phyloP scores from a whole-genome alignment of 176 grass and related monocot species.

The Chrysopogon serrulatus region DNA sequence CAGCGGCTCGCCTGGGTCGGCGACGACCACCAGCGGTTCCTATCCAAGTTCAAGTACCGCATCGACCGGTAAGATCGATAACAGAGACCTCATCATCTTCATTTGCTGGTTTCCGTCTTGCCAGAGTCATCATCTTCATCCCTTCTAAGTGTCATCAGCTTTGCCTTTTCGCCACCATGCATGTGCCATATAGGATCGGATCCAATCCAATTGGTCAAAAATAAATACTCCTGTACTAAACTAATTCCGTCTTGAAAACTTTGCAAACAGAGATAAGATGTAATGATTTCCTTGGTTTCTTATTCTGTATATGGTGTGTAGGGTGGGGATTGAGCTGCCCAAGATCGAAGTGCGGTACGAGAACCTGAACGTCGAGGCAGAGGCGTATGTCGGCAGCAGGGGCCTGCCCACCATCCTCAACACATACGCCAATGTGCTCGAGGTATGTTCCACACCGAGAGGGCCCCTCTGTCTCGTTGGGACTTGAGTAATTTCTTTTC shows the following conservation, averaged over 20 bases:
- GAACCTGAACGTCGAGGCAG: conserved; percentile 54
- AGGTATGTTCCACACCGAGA: conserved; percentile 30
- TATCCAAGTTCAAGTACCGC: conserved; percentile 58
- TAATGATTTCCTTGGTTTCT: not conserved
- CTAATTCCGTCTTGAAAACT: not conserved
- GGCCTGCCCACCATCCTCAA: conserved; percentile 61
- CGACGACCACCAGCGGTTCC: conserved; percentile 51
- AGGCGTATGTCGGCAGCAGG: conserved; percentile 60
- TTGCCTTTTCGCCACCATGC: not conserved
- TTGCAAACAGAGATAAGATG: not conserved
- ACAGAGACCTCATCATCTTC: too few relatives aligned
- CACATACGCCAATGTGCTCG: conserved; percentile 50
- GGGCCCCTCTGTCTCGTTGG: not conserved
- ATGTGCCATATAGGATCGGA: not conserved
- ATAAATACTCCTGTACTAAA: not conserved
- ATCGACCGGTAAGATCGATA: conserved; percentile 30
- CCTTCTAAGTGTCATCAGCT: too few relatives aligned
- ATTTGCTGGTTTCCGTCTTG: too few relatives aligned
- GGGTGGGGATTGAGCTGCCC: conserved; percentile 64
- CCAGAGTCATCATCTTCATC: too few relatives aligned
- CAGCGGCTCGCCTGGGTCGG: conserved; percentile 39
- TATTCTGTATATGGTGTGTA: not conserved
- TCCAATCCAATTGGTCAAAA: not conserved
- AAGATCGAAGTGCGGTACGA: conserved; percentile 72
- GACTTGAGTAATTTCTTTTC: not conserved